Conservation (phyloP, 192 early-diverging fungal genomes). For the Entomortierella beljakovae region DNA sequence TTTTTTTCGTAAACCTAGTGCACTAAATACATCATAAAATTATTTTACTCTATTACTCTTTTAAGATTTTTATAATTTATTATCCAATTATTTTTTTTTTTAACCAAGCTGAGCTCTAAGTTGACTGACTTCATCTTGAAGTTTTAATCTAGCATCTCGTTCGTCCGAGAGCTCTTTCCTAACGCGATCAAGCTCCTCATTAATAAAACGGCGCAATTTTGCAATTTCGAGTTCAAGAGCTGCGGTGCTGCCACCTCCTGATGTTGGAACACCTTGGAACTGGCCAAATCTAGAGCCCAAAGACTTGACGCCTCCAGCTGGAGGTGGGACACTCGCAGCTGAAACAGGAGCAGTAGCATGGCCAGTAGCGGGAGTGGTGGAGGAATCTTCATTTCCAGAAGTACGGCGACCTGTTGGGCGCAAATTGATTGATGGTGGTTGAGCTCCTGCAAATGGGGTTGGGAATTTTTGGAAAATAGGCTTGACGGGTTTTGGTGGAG, state of each 20-base stretch:
- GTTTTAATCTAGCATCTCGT: conserved; percentile 40
- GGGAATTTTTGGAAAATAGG: conserved; percentile 54
- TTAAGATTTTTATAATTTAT: too few species aligned
- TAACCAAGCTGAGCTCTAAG: conserved; percentile 38
- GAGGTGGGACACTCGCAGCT: conserved; percentile 13
- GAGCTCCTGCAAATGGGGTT: conserved; percentile 50
- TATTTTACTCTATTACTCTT: too few species aligned
- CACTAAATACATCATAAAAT: too few species aligned
- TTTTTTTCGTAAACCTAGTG: too few species aligned
- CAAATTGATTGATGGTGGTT: conserved; percentile 14
- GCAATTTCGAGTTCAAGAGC: conserved; percentile 45
- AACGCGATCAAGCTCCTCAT: conserved; percentile 51
- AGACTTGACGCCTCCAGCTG: conserved; percentile 52
- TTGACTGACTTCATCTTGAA: conserved; percentile 36
- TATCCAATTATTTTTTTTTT: not conserved
- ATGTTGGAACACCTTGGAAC: conserved; percentile 53
- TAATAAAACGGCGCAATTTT: conserved; percentile 53
- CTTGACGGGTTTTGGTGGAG: conserved; percentile 54
- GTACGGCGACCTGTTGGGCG: conserved; percentile 41
- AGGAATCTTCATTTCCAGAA: conserved; percentile 8
- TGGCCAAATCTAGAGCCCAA: conserved; percentile 50
- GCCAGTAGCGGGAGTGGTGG: conserved; percentile 6
- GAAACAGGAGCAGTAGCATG: conserved; percentile 4
- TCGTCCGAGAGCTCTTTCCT: conserved; percentile 52
- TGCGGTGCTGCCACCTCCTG: conserved; percentile 33